Evolutionary conservation across 2,329 filamentous ascomycete species (phyloP), one percentile per base, ranked within the genome.

Genomic region (Epichloe aotearoae): DNA sequence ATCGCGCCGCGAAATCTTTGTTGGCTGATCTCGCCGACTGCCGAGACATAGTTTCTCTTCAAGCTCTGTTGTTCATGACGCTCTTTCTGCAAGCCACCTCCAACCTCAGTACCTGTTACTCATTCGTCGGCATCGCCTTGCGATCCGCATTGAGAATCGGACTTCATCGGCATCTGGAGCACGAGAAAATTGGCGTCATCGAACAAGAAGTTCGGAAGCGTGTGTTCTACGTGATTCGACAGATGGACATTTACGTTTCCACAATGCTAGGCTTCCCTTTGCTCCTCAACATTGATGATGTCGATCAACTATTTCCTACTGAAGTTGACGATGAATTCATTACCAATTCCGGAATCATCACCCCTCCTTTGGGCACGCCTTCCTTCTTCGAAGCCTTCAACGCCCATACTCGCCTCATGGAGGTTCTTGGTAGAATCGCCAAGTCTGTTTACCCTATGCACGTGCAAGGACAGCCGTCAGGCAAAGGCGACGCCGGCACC

Each of bases 81-180:
- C 70, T 91, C 3, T 93, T 90, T 61, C 73, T 91, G 1, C 87
- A 93, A 61, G 81, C 84, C 2, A 86, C 87, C 2, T 85, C 86
- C 10, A 87, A 88, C 61, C 69, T 91, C 33, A 86, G 82, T 61
- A 84, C 82, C 10, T 91, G 86, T 62, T 91, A 91, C 64, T 80
- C 85, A 0, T 89, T 88, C 58, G 76, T 91, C 46, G 86, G 86
- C 6, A 84, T 91, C 58, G 86, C 85, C 2, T 70, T 90, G 46
- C 79, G 86, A 47, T 84, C 84, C 6, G 81, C 84, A n/a, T 67
- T 91, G 36, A 79, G 86, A 30, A 82, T 91, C 68, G 87, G 87
- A 7, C 71, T 91, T 26, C 87, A 93, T 63, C 82, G 87, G 49
- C 79, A 85, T 53, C 68, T 91, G 5, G 72, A 81, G 12, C 79